Evolutionary conservation across 441 rosid genomes (phyloP).

Genomic region (Erysimum cheiri): DNA sequence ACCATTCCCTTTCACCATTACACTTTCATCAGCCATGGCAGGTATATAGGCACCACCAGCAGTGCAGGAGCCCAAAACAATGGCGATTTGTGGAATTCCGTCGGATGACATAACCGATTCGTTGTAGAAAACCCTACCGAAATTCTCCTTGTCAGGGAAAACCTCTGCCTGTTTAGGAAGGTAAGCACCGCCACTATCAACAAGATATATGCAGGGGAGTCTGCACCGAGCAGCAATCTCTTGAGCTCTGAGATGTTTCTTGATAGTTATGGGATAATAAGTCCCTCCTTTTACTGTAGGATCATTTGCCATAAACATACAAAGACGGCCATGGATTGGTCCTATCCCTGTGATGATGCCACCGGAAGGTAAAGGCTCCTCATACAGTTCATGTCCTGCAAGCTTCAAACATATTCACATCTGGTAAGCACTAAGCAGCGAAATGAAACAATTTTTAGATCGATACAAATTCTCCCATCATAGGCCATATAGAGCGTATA

Average conservation of each 20-base stretch:
- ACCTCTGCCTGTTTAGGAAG: constrained; percentile 99
- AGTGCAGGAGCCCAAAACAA: constrained; percentile 95
- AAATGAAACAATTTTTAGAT: constrained; percentile 2
- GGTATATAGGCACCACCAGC: constrained; percentile 99
- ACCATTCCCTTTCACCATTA: constrained; percentile 97
- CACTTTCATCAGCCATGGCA: constrained; percentile 99
- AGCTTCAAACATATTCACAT: constrained; percentile 65
- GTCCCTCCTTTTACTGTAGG: constrained; percentile 99
- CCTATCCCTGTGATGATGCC: constrained; percentile 94
- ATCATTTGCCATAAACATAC: constrained; percentile 97
- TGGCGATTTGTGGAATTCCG: constrained; percentile 94
- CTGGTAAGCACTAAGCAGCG: constrained; percentile 1
- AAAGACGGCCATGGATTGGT: constrained; percentile 91
- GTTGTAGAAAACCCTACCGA: constrained; percentile 93
- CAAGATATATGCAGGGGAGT: constrained; percentile 91
- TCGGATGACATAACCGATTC: constrained; percentile 95
- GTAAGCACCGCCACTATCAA: constrained; percentile 97
- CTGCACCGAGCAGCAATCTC: constrained; percentile 91
- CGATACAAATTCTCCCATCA: constrained; percentile 5
- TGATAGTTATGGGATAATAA: constrained; percentile 91
- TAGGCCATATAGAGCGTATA: not conserved
- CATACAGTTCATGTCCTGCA: constrained; percentile 94
- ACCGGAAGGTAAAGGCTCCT: constrained; percentile 82
- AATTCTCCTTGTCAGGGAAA: constrained; percentile 95
- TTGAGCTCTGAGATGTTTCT: constrained; percentile 97